phyloP scores from a whole-genome alignment of 2,329 filamentous ascomycete genomes.

The Amphichorda felina region DNA sequence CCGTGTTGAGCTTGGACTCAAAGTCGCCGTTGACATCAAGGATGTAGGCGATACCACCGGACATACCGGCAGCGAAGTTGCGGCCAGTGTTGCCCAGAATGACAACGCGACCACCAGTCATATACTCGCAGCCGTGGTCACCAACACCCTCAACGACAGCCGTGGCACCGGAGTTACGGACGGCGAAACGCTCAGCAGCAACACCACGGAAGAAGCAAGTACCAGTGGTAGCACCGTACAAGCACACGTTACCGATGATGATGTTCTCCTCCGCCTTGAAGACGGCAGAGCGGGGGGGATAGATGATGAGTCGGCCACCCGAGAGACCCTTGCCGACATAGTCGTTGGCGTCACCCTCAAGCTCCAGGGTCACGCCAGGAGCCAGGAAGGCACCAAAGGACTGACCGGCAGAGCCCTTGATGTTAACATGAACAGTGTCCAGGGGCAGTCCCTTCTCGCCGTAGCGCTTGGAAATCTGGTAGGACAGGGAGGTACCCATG shows the following conservation, averaged over 20 bases:
- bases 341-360: conserved; percentile 93
- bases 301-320: conserved; percentile 84
- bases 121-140: conserved; percentile 97
- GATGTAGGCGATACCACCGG: conserved; percentile 91
- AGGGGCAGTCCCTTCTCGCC: conserved; percentile 80
- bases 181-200: conserved; percentile 90
- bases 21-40: conserved; percentile 86
- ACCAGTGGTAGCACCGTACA: conserved; percentile 87
- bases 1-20: conserved; percentile 84
- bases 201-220: conserved; percentile 95
- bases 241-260: conserved; percentile 83
- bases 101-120: conserved; percentile 89
- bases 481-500: conserved; percentile 85
- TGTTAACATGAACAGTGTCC: conserved; percentile 92
- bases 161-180: conserved; percentile 90
- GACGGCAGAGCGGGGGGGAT: conserved; percentile 78
- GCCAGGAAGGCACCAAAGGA: conserved; percentile 93
- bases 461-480: conserved; percentile 88
- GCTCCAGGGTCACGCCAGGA: conserved; percentile 84
- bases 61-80: conserved; percentile 98
- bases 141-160: conserved; percentile 95
- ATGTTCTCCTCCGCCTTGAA: conserved; percentile 97
- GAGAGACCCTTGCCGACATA: conserved; percentile 95
- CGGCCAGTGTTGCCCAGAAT: conserved; percentile 82
- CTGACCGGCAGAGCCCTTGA: conserved; percentile 91